Conservation (phyloP, 208 protist genomes). For the Leishmania major region DNA sequence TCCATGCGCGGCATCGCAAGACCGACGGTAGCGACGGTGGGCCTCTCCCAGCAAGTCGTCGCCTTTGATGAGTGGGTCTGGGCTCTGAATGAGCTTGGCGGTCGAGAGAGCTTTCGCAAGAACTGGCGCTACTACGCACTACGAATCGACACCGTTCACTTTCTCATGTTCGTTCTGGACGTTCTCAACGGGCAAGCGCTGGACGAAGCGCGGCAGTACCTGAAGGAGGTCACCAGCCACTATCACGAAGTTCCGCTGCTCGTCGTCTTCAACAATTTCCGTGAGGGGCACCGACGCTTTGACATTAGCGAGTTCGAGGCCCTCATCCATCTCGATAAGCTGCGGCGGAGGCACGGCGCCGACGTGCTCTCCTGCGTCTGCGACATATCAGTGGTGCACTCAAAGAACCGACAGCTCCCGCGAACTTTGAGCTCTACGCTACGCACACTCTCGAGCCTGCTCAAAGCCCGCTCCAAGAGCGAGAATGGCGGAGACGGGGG, state of each 20-base stretch:
- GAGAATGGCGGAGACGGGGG: neutral
- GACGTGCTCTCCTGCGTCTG: constrained; percentile 65
- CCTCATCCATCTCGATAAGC: constrained; percentile 46
- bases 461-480: constrained; percentile 24
- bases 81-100: constrained; percentile 78
- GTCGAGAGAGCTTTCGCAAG: constrained; percentile 77
- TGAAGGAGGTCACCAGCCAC: constrained; percentile 56
- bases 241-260: constrained; percentile 63
- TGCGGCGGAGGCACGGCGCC: constrained; percentile 39
- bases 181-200: constrained; percentile 43
- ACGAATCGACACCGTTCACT: constrained; percentile 70
- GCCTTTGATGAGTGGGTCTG: constrained; percentile 89
- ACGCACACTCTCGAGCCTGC: constrained; percentile 44
- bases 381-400: constrained; percentile 74
- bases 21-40: constrained; percentile 78
- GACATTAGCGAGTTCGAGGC: constrained; percentile 44
- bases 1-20: constrained; percentile 63
- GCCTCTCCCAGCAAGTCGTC: constrained; percentile 69
- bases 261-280: constrained; percentile 88
- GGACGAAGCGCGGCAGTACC: constrained; percentile 55
- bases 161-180: constrained; percentile 83
- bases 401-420: constrained; percentile 45
- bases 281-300: constrained; percentile 37
- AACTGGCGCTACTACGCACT: constrained; percentile 82
- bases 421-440: constrained; percentile 43